Conservation (phyloP, 2,329 filamentous ascomycete genomes). For the Cladosporium austrohemisphaericum region DNA sequence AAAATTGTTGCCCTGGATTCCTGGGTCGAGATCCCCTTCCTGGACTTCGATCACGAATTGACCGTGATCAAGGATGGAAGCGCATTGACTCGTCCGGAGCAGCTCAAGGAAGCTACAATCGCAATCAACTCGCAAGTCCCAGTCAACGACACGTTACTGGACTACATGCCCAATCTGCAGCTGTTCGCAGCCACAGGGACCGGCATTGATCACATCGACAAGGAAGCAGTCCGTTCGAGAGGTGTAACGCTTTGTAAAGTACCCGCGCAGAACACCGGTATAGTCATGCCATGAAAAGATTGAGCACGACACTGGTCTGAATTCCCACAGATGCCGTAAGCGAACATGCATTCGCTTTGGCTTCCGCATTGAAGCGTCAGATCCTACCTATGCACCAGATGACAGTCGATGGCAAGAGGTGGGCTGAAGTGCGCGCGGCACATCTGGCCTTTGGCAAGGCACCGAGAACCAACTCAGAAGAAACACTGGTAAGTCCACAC, state of each 20-base stretch:
- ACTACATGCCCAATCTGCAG: constrained; percentile 41
- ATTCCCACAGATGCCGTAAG: constrained; percentile 37
- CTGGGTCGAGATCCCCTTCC: constrained; percentile 39
- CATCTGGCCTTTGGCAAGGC: constrained; percentile 35
- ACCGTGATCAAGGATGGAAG: constrained; percentile 35
- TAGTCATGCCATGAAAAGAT: constrained; percentile 13
- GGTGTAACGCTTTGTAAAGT: constrained; percentile 47
- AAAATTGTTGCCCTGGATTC: constrained; percentile 48
- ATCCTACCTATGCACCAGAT: constrained; percentile 38
- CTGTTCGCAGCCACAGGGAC: constrained; percentile 46
- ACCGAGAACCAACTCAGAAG: constrained; percentile 46
- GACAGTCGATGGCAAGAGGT: constrained; percentile 36
- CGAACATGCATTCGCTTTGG: constrained; percentile 51
- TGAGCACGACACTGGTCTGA: background rate
- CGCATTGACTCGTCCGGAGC: constrained; percentile 35
- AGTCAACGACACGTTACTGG: constrained; percentile 41
- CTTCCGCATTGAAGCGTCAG: constrained; percentile 45
- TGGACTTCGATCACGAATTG: constrained; percentile 43
- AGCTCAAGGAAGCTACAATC: constrained; percentile 47
- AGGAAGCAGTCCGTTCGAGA: constrained; percentile 40
- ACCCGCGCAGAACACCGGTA: constrained; percentile 43
- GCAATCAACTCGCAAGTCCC: constrained; percentile 41
- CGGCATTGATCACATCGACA: constrained; percentile 47
- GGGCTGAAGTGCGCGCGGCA: constrained; percentile 39
- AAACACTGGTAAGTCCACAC: constrained; percentile 40